Evolutionary conservation across 176 grass and related monocot genomes (phyloP).

Genomic region (Cymbopogon citratus): DNA sequence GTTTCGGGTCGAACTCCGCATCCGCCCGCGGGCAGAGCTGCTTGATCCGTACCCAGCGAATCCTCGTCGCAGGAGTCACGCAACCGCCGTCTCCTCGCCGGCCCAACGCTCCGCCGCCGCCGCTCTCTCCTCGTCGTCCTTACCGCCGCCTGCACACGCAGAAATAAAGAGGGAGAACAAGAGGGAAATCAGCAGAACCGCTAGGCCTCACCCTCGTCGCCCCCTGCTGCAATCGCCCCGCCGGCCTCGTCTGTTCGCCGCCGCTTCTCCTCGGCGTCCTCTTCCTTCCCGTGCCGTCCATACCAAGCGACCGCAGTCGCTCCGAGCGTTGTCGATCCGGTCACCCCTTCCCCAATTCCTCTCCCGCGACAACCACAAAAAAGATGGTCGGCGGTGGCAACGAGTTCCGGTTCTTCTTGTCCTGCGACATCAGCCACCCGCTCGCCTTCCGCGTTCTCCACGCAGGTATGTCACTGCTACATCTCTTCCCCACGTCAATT

Average conservation of each 20-base stretch:
- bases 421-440: slow-evolving; percentile 83
- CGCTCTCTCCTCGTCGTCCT: background rate
- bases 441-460: slow-evolving; percentile 68
- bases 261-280: background rate
- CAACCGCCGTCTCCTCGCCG: background rate
- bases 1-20: background rate
- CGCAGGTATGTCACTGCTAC: slow-evolving; percentile 10
- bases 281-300: background rate
- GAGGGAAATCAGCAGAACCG: background rate
- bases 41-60: background rate
- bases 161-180: background rate
- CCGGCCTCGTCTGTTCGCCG: background rate
- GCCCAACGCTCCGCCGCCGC: background rate
- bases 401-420: slow-evolving; percentile 83
- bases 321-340: background rate
- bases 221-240: background rate
- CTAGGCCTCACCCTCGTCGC: background rate
- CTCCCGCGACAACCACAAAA: background rate
- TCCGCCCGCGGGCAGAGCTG: background rate
- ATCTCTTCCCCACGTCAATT: background rate
- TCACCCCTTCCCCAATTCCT: too few relatives aligned
- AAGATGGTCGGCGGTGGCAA: slow-evolving; percentile 29
- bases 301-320: background rate
- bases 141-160: background rate
- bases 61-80: slow-evolving; percentile 11